Conservation (phyloP, 208 protist species). For the Lotmaria passim region DNA sequence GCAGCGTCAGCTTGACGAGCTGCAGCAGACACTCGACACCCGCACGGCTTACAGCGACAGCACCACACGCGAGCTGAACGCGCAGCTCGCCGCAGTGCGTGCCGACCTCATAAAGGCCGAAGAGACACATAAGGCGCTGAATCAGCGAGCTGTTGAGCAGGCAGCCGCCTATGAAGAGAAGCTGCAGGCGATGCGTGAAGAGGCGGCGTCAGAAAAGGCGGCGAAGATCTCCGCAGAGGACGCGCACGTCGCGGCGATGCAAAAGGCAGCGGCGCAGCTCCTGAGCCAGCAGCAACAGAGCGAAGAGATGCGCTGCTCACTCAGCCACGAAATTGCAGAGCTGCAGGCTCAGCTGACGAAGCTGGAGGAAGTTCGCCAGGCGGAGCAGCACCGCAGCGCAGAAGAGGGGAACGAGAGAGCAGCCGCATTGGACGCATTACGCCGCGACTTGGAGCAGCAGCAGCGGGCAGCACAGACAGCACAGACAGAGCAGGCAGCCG, state of each 20-base stretch:
- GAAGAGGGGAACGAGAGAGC: neutral
- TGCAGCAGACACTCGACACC: neutral
- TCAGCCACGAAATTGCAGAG: constrained; percentile 9
- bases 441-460: constrained; percentile 1
- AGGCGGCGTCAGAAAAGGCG: constrained; percentile 15
- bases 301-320: neutral
- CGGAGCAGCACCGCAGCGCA: neutral
- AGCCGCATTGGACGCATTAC: neutral
- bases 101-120: neutral
- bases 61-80: neutral
- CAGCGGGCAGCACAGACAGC: neutral
- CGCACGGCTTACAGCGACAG: neutral
- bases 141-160: constrained; percentile 2
- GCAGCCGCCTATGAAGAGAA: constrained; percentile 6
- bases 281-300: neutral
- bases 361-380: neutral
- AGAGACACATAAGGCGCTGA: neutral
- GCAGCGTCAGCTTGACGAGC: neutral
- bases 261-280: neutral
- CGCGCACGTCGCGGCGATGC: neutral
- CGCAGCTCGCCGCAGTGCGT: neutral
- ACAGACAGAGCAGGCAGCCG: no score
- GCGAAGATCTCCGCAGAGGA: neutral
- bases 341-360: constrained; percentile 15
- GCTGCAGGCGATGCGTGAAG: constrained; percentile 2